Evolutionary conservation across 768 basidiomycete species (phyloP).

Genomic region (Naganishia vaughanmartiniae): DNA sequence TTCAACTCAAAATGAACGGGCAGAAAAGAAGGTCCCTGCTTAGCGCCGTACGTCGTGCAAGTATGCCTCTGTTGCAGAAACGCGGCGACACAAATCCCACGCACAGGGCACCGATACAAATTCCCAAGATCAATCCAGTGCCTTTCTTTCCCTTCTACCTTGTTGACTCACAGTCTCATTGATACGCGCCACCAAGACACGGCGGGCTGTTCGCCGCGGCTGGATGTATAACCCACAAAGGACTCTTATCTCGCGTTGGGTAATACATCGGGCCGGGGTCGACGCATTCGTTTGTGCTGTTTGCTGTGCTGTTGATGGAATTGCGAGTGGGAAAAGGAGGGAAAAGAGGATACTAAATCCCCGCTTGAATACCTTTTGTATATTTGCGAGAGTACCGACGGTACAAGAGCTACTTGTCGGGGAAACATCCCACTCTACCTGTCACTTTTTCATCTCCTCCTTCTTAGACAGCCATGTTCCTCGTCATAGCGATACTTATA

Average conservation of each 20-base stretch:
- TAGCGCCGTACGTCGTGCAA: background rate
- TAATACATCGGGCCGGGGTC: background rate
- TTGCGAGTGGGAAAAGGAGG: background rate
- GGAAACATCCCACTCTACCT: conserved; percentile 4
- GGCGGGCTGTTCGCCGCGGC: background rate
- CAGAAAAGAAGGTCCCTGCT: conserved; percentile 28
- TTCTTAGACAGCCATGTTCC: background rate
- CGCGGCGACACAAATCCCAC: background rate
- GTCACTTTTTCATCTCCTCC: background rate
- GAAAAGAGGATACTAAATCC: background rate
- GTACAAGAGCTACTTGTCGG: conserved; percentile 16
- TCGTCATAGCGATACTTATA: background rate
- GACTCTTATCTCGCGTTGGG: background rate
- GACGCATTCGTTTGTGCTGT: too few species aligned
- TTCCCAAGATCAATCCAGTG: conserved; percentile 3
- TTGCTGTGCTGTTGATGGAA: too few species aligned
- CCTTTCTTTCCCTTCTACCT: background rate
- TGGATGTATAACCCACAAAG: background rate
- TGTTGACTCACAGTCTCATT: background rate
- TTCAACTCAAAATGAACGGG: conserved; percentile 11
- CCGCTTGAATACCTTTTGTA: conserved; percentile 25
- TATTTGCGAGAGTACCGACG: background rate
- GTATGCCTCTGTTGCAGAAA: background rate
- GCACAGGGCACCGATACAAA: conserved; percentile 29
- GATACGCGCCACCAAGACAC: too few species aligned